Evolutionary conservation across 192 early-diverging fungal species (phyloP).

Genomic region (Gonapodya prolifera): DNA sequence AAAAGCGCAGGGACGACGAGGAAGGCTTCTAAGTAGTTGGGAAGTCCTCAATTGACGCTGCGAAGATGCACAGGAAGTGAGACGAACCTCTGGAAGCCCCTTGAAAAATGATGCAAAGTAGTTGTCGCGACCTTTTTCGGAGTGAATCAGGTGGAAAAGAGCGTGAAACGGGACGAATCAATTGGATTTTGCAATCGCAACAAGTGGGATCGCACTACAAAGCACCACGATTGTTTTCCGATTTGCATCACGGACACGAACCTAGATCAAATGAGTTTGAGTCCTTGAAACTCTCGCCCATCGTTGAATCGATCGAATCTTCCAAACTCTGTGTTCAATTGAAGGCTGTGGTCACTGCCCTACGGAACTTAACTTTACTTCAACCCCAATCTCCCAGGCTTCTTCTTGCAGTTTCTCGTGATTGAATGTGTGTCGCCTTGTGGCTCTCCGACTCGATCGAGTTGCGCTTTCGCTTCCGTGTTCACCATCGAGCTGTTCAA

Average conservation of each 20-base stretch:
- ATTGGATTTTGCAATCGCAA: too few species aligned
- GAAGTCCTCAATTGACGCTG: neutral
- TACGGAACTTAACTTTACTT: too few species aligned
- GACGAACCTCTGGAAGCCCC: conserved; percentile 29
- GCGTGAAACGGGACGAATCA: neutral
- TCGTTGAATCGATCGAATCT: neutral
- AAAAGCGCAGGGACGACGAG: conserved; percentile 20
- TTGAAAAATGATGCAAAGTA: conserved; percentile 42
- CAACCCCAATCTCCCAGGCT: too few species aligned
- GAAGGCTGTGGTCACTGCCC: too few species aligned
- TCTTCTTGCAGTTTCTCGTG: too few species aligned
- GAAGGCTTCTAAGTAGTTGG: conserved; percentile 2
- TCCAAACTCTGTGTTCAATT: too few species aligned
- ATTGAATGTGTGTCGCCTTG: too few species aligned
- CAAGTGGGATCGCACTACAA: neutral
- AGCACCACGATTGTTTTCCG: too few species aligned
- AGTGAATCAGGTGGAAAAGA: neutral
- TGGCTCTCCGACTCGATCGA: too few species aligned
- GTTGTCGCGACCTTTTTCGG: neutral
- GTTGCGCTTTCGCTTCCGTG: too few species aligned
- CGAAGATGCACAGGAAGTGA: neutral
- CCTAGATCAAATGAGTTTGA: neutral
- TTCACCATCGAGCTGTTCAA: too few species aligned
- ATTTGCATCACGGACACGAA: too few species aligned
- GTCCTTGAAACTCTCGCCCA: neutral